Percentiles rank a stretch among this genome's conserved stretches.
phyloP scores from a whole-genome alignment of 257 asterid species.

The Forsythia viridissima region DNA sequence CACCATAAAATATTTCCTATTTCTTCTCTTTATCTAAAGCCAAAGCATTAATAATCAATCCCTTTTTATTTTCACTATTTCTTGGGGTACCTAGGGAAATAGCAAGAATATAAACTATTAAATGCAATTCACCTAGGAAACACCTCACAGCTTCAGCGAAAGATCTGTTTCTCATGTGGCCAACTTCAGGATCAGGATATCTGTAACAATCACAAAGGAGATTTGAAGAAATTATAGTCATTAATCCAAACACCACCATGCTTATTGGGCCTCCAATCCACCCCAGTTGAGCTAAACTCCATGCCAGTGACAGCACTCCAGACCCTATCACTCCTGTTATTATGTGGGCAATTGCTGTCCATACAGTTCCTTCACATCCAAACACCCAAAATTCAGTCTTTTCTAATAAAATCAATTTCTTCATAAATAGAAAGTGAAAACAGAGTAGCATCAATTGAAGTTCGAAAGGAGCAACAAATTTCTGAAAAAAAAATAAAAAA shows the following conservation, averaged over 20 bases:
- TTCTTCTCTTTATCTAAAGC: too few relatives aligned
- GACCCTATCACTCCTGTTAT: slow-evolving; percentile 67
- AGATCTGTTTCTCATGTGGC: slow-evolving; percentile 53
- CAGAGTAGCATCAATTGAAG: too few relatives aligned
- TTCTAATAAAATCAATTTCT: not conserved
- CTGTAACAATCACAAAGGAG: slow-evolving; percentile 59
- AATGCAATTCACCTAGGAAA: slow-evolving; percentile 40
- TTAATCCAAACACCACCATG: slow-evolving; percentile 39
- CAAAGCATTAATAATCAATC: too few relatives aligned
- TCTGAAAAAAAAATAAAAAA: too few relatives aligned
- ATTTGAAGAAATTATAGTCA: slow-evolving; percentile 48
- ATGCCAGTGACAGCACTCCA: slow-evolving; percentile 62
- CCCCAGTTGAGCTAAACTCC: slow-evolving; percentile 69
- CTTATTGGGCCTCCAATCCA: slow-evolving; percentile 58
- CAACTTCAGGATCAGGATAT: slow-evolving; percentile 52
- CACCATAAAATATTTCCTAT: too few relatives aligned
- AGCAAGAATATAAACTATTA: not conserved
- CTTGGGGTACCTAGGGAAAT: too few relatives aligned
- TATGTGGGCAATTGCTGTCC: slow-evolving; percentile 58
- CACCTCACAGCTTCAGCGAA: slow-evolving; percentile 55
- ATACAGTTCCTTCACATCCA: slow-evolving; percentile 46
- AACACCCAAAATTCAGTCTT: not conserved
- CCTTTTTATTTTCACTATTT: too few relatives aligned
- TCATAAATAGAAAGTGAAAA: not conserved
- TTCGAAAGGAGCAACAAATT: too few relatives aligned